Evolutionary conservation across 1,284 basidiomycete species (phyloP).

Genomic region (Pyrrhoderma lamaoense): DNA sequence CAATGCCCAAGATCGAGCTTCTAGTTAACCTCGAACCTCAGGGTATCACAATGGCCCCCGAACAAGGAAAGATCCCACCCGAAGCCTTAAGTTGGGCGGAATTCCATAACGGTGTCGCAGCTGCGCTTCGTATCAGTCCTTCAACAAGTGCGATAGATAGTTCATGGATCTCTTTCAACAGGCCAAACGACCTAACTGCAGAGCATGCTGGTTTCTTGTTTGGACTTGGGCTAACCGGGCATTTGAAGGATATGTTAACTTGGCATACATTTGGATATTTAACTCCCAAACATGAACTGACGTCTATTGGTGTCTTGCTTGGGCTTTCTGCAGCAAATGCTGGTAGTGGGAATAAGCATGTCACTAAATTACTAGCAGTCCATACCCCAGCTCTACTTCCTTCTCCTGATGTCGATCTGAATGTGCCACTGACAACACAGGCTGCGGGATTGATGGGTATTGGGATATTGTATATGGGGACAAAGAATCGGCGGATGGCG

Average conservation of each 20-base stretch:
- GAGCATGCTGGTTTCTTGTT: conserved; percentile 94
- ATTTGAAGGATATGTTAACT: conserved; percentile 80
- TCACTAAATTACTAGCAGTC: conserved; percentile 87
- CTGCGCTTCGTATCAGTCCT: conserved; percentile 77
- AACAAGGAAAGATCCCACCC: conserved; percentile 53
- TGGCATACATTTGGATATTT: conserved; percentile 90
- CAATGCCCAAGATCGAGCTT: conserved; percentile 77
- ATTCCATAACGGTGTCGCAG: conserved; percentile 96
- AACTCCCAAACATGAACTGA: conserved; percentile 91
- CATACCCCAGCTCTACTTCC: conserved; percentile 92
- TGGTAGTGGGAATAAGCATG: conserved; percentile 81
- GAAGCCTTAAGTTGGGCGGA: conserved; percentile 88
- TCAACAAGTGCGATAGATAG: conserved; percentile 76
- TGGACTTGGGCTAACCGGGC: conserved; percentile 88
- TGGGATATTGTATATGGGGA: conserved; percentile 86
- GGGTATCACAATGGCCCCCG: conserved; percentile 56
- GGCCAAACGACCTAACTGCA: conserved; percentile 76
- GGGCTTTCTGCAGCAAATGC: conserved; percentile 88
- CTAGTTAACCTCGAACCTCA: conserved; percentile 66
- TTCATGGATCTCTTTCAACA: conserved; percentile 92
- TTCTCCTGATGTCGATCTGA: conserved; percentile 79
- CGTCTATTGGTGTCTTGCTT: conserved; percentile 87
- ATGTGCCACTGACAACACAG: conserved; percentile 86
- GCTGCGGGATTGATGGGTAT: conserved; percentile 84
- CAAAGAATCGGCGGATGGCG: conserved; percentile 84